A percentile compares a stretch with the other conserved stretches of the same genome.
These are phyloP conservation scores for Fusarium piperis DNA, from an alignment of 2,329 filamentous ascomycete genomes.

Conservation along the genomic window DNA sequence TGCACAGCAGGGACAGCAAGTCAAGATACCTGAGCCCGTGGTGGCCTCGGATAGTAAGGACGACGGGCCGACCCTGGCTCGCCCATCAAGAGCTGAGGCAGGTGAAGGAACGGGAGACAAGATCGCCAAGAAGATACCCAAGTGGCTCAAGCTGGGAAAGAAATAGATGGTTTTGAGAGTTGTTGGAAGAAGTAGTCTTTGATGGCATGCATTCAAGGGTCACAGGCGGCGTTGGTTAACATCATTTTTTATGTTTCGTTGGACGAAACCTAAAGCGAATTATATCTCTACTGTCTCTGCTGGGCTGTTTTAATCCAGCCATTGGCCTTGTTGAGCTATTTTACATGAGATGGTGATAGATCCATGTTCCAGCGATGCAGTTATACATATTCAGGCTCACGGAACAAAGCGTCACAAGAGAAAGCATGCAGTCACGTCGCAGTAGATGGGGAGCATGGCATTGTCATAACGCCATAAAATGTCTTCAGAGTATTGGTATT, in stretches of 20 bases:
- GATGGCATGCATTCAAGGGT: conserved; percentile 6
- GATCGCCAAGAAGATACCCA: conserved; percentile 77
- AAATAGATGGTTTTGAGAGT: conserved; percentile 54
- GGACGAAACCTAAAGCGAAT: background rate
- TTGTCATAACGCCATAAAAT: conserved; percentile 39
- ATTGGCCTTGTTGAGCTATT: background rate
- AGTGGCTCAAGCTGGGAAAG: conserved; percentile 80
- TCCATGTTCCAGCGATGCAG: background rate
- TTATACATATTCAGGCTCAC: background rate
- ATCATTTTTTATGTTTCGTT: background rate
- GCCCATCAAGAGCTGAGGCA: conserved; percentile 47
- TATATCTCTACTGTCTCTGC: background rate
- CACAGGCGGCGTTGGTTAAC: conserved; percentile 26
- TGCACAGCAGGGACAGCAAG: conserved; percentile 69
- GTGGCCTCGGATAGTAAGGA: conserved; percentile 53
- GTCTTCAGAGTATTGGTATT: conserved; percentile 49
- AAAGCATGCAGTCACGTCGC: background rate
- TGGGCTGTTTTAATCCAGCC: background rate
- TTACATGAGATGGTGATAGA: background rate
- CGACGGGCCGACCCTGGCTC: conserved; percentile 24
- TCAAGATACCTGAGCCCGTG: conserved; percentile 70
- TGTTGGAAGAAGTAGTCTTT: background rate
- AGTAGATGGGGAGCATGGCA: conserved; percentile 17
- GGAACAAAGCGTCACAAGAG: background rate
- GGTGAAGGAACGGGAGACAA: conserved; percentile 58